A percentile compares a stretch with the other conserved stretches of the same genome.
phyloP scores from a whole-genome alignment of 208 protist species.

The Wallacemonas rigidus region DNA sequence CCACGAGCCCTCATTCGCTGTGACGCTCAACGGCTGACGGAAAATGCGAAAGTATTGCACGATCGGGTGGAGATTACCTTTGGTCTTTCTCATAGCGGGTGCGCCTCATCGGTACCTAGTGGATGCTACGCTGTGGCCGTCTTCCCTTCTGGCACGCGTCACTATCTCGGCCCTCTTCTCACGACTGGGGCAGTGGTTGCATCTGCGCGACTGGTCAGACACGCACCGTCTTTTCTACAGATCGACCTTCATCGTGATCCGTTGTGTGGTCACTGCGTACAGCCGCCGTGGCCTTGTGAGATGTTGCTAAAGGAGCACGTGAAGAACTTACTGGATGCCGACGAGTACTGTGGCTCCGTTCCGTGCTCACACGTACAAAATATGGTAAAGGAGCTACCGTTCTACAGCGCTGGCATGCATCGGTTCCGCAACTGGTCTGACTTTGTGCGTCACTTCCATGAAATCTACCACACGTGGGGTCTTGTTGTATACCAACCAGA shows the following conservation, averaged over 20 bases:
- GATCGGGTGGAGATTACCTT: neutral
- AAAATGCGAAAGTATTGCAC: neutral
- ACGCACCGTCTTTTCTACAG: constrained; percentile 33
- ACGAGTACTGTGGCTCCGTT: constrained; percentile 70
- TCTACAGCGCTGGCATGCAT: constrained; percentile 48
- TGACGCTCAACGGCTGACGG: neutral
- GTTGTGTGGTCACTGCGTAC: constrained; percentile 21
- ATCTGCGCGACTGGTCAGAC: constrained; percentile 48
- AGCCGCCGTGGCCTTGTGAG: constrained; percentile 48
- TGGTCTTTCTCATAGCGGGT: neutral
- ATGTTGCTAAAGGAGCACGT: constrained; percentile 76
- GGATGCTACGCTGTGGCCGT: constrained; percentile 9
- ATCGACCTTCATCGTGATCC: constrained; percentile 42
- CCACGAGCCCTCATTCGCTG: neutral
- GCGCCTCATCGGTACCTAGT: neutral
- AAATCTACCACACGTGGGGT: constrained; percentile 50
- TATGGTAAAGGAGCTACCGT: constrained; percentile 64
- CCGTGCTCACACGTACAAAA: constrained; percentile 72
- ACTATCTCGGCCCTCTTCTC: constrained; percentile 40
- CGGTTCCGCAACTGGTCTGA: constrained; percentile 64
- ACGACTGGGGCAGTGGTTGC: constrained; percentile 1
- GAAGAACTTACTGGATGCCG: constrained; percentile 62
- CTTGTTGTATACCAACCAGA: constrained; percentile 40
- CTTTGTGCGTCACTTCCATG: constrained; percentile 43
- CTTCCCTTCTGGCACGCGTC: constrained; percentile 17